Evolutionary conservation across 257 asterid species (phyloP), one percentile per base, ranked within the genome.

Genomic region (Penstemon newberryi): DNA sequence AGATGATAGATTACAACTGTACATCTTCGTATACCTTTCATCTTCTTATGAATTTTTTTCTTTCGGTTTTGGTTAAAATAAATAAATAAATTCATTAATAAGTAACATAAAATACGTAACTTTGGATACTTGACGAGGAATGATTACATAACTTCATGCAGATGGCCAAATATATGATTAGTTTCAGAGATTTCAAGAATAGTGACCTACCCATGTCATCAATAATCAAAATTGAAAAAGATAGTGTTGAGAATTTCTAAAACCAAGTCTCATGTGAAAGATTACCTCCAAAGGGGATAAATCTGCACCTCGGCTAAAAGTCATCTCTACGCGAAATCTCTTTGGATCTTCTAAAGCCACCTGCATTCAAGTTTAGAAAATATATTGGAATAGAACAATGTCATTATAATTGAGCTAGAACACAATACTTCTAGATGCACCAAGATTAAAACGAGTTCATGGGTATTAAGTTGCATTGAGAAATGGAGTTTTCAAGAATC

Each of bases 241-340:
- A 71, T 60, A 4, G 66, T 52, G 63, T 18, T n/a, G 39, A 5
- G 8, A 33, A 6, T 45, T 43, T 65, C 37, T 13, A 54, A 38
- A 37, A 58, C 41, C 36, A 57, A 4, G 6, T 60, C 19, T 74
- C 18, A 53, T 62, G 50, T 19, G 53, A 37, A 55, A 41, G 33
- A 36, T 75, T 87, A 85, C 97, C 95, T 89, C 90, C 80, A 91
- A 69, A 38, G 98, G 98, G 44, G 94, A 89, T 79, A 89, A 85
- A 78, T 91, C 98, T 57, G 98, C 98, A 53, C 98, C 95, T 7
- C 96, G 87, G 76, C 96, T 91, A 72, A 89, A 91, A 43, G 96
- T 82, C 88, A 91, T 70, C 78, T 91, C 98, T 4, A 87, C 68
- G 54, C 95, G 96, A 65, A 81, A 91, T 83, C 96, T 89, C 73